phyloP scores from a whole-genome alignment of 176 grass and related monocot species.

The Lolium perenne region DNA sequence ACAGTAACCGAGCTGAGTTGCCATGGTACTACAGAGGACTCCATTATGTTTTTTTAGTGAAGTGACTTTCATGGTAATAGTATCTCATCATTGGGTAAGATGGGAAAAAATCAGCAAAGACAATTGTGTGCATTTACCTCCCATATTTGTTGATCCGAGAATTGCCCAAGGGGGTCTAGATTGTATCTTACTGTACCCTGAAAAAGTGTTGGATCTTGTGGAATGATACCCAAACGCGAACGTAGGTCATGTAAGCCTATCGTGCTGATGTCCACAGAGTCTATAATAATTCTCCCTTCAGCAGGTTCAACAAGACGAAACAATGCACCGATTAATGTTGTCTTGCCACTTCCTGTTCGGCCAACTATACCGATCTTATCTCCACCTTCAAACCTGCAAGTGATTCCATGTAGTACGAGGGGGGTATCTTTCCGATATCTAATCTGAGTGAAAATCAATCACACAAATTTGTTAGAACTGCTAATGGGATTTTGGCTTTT shows the following conservation, averaged over 20 bases:
- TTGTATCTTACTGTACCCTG: conserved; percentile 85
- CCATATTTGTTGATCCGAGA: conserved; percentile 85
- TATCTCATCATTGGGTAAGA: not conserved
- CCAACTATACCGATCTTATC: conserved; percentile 93
- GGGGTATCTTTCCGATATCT: conserved; percentile 76
- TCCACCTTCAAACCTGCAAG: conserved; percentile 78
- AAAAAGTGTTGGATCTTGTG: conserved; percentile 97
- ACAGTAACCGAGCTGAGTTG: not conserved
- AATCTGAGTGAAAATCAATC: conserved; percentile 58
- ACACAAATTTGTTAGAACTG: conserved; percentile 2
- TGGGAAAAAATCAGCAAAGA: not conserved
- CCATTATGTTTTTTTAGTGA: not conserved
- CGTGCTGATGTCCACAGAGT: conserved; percentile 65
- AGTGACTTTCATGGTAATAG: conserved; percentile 16
- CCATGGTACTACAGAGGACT: not conserved
- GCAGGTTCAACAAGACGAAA: conserved; percentile 95
- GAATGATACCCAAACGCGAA: conserved; percentile 88
- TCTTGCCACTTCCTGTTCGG: conserved; percentile 95
- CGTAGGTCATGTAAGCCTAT: conserved; percentile 89
- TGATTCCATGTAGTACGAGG: conserved; percentile 77
- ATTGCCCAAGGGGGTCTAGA: conserved; percentile 72
- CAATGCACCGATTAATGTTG: conserved; percentile 83
- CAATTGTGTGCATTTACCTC: conserved; percentile 52
- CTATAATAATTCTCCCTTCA: conserved; percentile 80
- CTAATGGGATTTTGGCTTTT: not conserved